Evolutionary conservation across 257 asterid species (phyloP).

Genomic region (Leptodermis oblonga): DNA sequence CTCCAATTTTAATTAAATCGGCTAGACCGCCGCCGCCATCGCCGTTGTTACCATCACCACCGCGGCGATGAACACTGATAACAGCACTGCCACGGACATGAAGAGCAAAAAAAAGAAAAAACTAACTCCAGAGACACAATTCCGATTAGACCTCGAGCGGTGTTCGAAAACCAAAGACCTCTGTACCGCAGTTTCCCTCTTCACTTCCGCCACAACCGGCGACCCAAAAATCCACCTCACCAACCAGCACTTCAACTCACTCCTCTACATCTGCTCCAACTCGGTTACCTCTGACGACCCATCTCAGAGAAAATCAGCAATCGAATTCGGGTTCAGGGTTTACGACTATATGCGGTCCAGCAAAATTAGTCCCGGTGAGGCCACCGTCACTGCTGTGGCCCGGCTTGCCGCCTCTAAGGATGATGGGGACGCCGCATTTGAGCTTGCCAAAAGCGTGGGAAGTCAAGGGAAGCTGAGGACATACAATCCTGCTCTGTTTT

Average conservation of each 20-base stretch:
- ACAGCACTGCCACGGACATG: conserved; percentile 18
- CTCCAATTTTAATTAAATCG: too few relatives aligned
- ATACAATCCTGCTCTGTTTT: conserved; percentile 67
- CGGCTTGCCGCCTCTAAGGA: conserved; percentile 79
- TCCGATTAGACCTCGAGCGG: conserved; percentile 60
- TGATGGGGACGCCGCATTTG: conserved; percentile 75
- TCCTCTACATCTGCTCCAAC: conserved; percentile 81
- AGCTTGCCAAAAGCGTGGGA: conserved; percentile 66
- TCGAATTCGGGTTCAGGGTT: conserved; percentile 67
- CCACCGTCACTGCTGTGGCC: conserved; percentile 73
- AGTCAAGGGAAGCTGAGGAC: conserved; percentile 70
- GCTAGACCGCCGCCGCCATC: too few relatives aligned
- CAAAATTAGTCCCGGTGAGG: conserved; percentile 60
- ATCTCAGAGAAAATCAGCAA: conserved; percentile 45
- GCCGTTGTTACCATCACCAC: too few relatives aligned
- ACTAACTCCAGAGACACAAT: conserved; percentile 63
- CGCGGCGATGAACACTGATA: conserved; percentile 44
- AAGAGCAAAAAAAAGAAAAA: conserved; percentile 52
- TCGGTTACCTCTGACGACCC: conserved; percentile 37
- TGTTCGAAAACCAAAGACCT: conserved; percentile 72
- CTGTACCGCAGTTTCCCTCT: conserved; percentile 60
- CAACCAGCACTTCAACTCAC: conserved; percentile 64
- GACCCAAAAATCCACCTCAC: conserved; percentile 37
- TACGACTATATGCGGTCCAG: conserved; percentile 35
- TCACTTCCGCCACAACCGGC: conserved; percentile 44